Evolutionary conservation across 257 asterid species (phyloP).

Genomic region (Orobanche coerulescens): DNA sequence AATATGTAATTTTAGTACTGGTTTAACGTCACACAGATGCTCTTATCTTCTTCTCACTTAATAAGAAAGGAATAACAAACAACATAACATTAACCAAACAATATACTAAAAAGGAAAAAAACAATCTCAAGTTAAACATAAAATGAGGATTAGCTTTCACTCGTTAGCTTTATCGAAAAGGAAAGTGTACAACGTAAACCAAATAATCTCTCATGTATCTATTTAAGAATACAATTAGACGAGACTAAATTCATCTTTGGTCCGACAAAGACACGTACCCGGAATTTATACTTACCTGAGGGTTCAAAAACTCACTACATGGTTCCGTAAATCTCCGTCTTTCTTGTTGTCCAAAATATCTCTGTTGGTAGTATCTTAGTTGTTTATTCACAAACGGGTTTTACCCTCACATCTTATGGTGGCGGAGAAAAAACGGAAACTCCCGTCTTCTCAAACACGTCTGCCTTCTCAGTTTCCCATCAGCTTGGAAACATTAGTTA

Average conservation of each 20-base stretch:
- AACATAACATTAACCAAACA: constrained; percentile 23
- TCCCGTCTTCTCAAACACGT: constrained; percentile 24
- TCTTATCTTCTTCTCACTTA: constrained; percentile 15
- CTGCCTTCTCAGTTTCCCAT: constrained; percentile 32
- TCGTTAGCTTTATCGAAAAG: constrained; percentile 20
- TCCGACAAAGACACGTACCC: constrained; percentile 26
- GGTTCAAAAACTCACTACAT: constrained; percentile 21
- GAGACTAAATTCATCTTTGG: not conserved
- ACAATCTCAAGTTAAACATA: constrained; percentile 19
- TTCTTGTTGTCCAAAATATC: constrained; percentile 27
- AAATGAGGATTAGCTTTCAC: constrained; percentile 17
- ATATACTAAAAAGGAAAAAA: constrained; percentile 12
- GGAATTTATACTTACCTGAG: constrained; percentile 22
- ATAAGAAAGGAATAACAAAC: constrained; percentile 19
- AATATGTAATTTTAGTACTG: too few relatives aligned
- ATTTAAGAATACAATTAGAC: too few relatives aligned
- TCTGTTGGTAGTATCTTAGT: constrained; percentile 24
- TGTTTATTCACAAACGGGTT: constrained; percentile 48
- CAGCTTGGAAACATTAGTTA: constrained; percentile 19
- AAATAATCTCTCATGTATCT: too few relatives aligned
- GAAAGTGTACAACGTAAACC: constrained; percentile 22
- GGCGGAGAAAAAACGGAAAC: constrained; percentile 14
- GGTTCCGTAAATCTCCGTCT: constrained; percentile 16
- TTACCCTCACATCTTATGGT: constrained; percentile 23
- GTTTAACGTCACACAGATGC: too few relatives aligned